Evolutionary conservation across 352 stramenopile genomes (phyloP), one percentile per base, ranked within the genome.

Genomic region (Pythium biforme): DNA sequence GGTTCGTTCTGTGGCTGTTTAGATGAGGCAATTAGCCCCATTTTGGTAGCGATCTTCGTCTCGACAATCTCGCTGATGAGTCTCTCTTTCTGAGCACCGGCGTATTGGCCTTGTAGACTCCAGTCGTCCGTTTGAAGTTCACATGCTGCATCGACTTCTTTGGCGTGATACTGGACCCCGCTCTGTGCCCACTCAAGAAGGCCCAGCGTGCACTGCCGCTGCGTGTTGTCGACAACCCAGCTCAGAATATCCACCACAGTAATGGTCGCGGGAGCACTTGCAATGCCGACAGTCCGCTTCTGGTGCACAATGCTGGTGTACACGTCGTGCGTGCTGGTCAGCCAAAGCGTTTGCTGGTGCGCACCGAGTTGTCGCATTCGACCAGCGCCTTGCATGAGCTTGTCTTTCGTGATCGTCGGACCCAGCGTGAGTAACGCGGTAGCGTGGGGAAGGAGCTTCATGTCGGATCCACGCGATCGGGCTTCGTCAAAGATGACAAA

Each of bases 401-500:
- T 97, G 66, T 97, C 92, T 52, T 97, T 98, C 0, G 81, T 87
- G n/a, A 97, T 71, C 31, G 85, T 86, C 19, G 87, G 85, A 1
- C 86, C 89, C 4, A 97, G 70, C 5, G 90, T 97, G 29, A 96
- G 47, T 53, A 96, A 59, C 19, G 86, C 90, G 6, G 85, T 57
- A 10, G 86, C 83, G 14, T 91, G 46, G 12, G 62, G 17, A 15
- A 67, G 64, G 2, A 97, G 64, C 66, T 96, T 95, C 76, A 97
- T 85, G 62, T 97, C 90, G 0, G 89, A 83, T 1, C 90, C 90
- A 47, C 89, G 75, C 52, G 88, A 92, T 3, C 87, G 83, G 19
- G 86, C 83, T 50, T 97, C 89, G 65, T 97, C 90, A 69, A 96
- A 97, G 48, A 97, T 83, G 15, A 90, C 86, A 70, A 97, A 97